Evolutionary conservation across 2,329 filamentous ascomycete species (phyloP).

Genomic region (Colletotrichum karsti): DNA sequence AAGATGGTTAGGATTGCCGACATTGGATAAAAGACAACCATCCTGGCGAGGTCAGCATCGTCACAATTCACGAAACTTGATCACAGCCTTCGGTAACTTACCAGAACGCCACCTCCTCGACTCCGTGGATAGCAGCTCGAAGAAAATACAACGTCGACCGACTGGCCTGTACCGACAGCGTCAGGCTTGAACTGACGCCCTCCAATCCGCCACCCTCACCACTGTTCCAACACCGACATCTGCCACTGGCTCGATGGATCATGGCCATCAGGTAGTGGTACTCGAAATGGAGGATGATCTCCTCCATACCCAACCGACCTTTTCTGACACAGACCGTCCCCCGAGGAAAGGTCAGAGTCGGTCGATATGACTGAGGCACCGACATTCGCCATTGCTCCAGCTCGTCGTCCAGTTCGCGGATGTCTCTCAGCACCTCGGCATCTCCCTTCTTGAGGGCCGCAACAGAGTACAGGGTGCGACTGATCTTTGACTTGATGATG

Average conservation of each 20-base stretch:
- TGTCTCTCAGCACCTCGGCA: conserved; percentile 61
- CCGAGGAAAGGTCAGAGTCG: conserved; percentile 53
- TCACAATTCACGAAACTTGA: background rate
- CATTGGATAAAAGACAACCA: conserved; percentile 65
- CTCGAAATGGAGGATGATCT: conserved; percentile 58
- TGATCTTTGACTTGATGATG: conserved; percentile 60
- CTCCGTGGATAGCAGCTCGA: conserved; percentile 46
- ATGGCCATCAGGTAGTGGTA: conserved; percentile 64
- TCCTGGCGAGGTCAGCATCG: conserved; percentile 42
- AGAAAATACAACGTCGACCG: conserved; percentile 62
- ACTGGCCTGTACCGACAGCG: conserved; percentile 62
- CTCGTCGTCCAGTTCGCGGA: conserved; percentile 65
- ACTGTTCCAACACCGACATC: conserved; percentile 53
- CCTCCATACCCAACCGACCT: conserved; percentile 51
- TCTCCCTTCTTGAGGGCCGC: conserved; percentile 57
- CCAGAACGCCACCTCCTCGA: conserved; percentile 60
- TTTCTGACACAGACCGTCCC: conserved; percentile 33
- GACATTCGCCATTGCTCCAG: conserved; percentile 63
- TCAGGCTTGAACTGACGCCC: conserved; percentile 60
- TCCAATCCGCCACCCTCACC: conserved; percentile 31
- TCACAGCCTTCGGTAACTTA: conserved; percentile 35
- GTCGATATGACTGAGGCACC: conserved; percentile 52
- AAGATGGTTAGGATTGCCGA: conserved; percentile 63
- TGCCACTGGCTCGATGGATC: conserved; percentile 63
- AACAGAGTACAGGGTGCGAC: conserved; percentile 58